Evolutionary conservation across 208 protist genomes (phyloP).

Genomic region (Kentomonas sorsogonicus): DNA sequence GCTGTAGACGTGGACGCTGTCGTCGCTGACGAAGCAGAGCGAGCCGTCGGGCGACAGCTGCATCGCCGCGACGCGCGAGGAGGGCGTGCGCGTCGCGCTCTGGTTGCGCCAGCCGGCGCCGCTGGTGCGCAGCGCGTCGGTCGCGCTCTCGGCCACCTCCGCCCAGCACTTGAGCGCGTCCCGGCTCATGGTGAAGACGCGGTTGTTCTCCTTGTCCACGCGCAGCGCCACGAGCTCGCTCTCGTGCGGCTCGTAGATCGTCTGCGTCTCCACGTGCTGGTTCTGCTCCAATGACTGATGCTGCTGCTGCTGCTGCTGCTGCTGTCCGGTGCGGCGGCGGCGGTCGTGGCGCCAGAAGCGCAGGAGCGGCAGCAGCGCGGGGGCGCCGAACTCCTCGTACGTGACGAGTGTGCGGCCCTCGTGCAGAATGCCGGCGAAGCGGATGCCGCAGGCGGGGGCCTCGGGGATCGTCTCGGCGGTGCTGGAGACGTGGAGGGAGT

Average conservation of each 20-base stretch:
- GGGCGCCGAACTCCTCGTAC: conserved; percentile 67
- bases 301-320: too few species aligned
- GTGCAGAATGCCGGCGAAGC: conserved; percentile 60
- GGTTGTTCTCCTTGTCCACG: conserved; percentile 44
- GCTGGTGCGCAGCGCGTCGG: conserved; percentile 26
- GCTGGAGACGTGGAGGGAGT: conserved; percentile 83
- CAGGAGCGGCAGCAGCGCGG: conserved; percentile 53
- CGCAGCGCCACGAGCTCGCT: conserved; percentile 48
- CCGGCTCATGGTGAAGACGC: conserved; percentile 69
- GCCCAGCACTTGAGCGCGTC: conserved; percentile 79
- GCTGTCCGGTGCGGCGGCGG: conserved; percentile 21
- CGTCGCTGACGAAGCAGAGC: conserved; percentile 76
- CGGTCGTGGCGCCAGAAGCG: conserved; percentile 80
- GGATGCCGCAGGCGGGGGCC: conserved; percentile 70
- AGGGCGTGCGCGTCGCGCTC: conserved; percentile 60
- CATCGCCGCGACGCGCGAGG: conserved; percentile 36
- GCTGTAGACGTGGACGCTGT: conserved; percentile 67
- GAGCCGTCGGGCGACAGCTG: conserved; percentile 57
- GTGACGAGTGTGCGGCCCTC: conserved; percentile 69
- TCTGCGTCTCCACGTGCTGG: conserved; percentile 75
- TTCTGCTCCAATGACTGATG: too few species aligned
- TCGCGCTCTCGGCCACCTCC: conserved; percentile 48
- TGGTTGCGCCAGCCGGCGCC: conserved; percentile 60
- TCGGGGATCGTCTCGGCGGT: conserved; percentile 77
- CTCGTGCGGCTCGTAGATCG: conserved; percentile 69